Evolutionary conservation across 306 rosid genomes (phyloP), one percentile per base, ranked within the genome.

Genomic region (Sechiopsis laciniata): DNA sequence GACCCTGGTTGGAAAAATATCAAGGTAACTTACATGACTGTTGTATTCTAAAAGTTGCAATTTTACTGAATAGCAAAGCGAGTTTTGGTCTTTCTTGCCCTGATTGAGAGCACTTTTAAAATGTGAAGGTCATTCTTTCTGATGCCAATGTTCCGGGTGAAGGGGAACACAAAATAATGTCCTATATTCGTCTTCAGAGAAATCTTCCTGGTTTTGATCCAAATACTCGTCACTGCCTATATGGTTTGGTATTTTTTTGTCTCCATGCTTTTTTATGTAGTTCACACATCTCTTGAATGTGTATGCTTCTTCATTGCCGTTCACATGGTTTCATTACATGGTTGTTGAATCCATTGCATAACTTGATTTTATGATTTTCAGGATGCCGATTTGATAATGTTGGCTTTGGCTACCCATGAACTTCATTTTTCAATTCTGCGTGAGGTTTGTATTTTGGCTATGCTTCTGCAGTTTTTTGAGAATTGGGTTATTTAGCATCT

Each of bases 131-230:
- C 71, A 86, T 95, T 82, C 96, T 91, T 67, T 95, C 97, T 58
- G 99, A 95, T 88, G 99, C 99, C 61, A 95, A 95, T 88, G 99
- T 95, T 74, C 99, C 99, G 12, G 99, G 99, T 37, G 99, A 95
- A 83, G 99, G 99, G 79, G 99, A 95, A 81, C 97, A 91, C 81
- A 95, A 95, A 82, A 87, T 95, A 81, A 95, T 95, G 99, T 95
- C 99, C 3, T 95, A 89, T 72, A 85, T 95, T 59, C 97, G 99
- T 67, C 90, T 91, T 77, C 97, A 95, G 84, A 91, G 99, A 83
- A 95, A 95, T 83, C 92, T 95, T 76, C 87, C 87, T 58, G 96
- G 96, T 74, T 84, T 64, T 83, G 96, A 95, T 82, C 99, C 99
- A 53, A 91, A 95, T 70, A 95, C 99, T 26, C 82, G 97, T 46